A percentile compares a stretch with the other conserved stretches of the same genome.
Conservation (phyloP, 352 stramenopile genomes). For the Pythium scleroteichum region DNA sequence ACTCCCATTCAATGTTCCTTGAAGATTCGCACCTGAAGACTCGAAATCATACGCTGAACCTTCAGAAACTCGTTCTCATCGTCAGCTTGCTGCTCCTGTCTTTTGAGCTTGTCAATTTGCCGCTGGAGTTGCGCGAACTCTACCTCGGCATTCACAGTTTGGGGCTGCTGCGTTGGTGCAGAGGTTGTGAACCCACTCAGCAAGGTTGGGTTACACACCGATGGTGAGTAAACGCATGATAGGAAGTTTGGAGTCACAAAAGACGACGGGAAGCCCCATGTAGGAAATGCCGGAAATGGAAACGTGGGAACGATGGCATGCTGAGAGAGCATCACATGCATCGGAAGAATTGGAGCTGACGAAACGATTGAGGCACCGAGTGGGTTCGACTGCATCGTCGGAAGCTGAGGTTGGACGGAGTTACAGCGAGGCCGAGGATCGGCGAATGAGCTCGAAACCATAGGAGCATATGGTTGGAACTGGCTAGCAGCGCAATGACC, state of each 20-base stretch:
- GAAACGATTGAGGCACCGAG: not conserved
- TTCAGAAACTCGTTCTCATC: slow-evolving; percentile 36
- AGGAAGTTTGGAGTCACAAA: not conserved
- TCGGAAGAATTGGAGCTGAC: not conserved
- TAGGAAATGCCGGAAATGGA: not conserved
- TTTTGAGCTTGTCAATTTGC: slow-evolving; percentile 8
- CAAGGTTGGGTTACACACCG: not conserved
- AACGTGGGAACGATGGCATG: not conserved
- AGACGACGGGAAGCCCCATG: not conserved
- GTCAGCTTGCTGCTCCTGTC: slow-evolving; percentile 15
- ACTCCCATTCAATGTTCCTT: not conserved
- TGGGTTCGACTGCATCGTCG: not conserved
- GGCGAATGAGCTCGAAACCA: too few species aligned
- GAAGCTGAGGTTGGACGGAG: not conserved
- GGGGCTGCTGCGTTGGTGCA: too few species aligned
- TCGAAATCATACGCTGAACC: slow-evolving; percentile 37
- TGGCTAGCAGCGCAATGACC: too few species aligned
- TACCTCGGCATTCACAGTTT: not conserved
- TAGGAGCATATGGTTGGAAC: too few species aligned
- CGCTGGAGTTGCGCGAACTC: slow-evolving; percentile 6
- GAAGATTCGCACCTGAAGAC: slow-evolving; percentile 16
- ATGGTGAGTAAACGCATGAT: not conserved
- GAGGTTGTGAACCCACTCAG: too few species aligned
- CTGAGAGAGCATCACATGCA: slow-evolving; percentile 9
- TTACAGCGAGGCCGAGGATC: too few species aligned